These are phyloP conservation scores for Cladorrhinum samala DNA, from an alignment of 495 filamentous ascomycete species.

Conservation along the genomic window DNA sequence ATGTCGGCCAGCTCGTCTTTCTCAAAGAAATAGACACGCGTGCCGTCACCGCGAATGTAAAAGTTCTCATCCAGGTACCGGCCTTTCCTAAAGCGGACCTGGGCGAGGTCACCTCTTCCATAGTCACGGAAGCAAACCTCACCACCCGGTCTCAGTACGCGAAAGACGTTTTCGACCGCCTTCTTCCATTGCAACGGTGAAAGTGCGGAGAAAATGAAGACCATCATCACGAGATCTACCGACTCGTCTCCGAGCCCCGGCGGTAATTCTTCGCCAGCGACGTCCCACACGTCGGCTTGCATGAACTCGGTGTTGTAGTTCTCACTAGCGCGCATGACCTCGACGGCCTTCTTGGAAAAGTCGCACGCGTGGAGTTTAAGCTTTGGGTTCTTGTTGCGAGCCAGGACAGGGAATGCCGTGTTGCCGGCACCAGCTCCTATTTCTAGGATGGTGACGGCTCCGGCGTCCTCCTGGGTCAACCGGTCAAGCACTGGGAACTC, in stretches of 20 bases:
- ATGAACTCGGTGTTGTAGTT: constrained; percentile 57
- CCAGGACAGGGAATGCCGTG: constrained; percentile 84
- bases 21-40: constrained; percentile 95
- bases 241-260: constrained; percentile 66
- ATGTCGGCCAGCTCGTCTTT: constrained; percentile 71
- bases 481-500: constrained; percentile 82
- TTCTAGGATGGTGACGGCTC: constrained; percentile 65
- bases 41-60: constrained; percentile 91
- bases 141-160: constrained; percentile 80
- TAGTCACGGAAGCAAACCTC: constrained; percentile 92
- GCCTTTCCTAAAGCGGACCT: constrained; percentile 93
- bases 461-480: constrained; percentile 57
- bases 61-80: constrained; percentile 93
- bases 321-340: constrained; percentile 73
- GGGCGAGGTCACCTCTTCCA: constrained; percentile 87
- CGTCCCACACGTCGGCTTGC: constrained; percentile 89
- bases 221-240: constrained; percentile 85
- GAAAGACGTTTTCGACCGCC: constrained; percentile 75
- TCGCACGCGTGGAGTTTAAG: constrained; percentile 86
- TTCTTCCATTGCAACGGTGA: constrained; percentile 76
- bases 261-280: constrained; percentile 61
- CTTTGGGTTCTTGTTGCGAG: constrained; percentile 69
- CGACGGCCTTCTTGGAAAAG: constrained; percentile 84
- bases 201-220: constrained; percentile 95
- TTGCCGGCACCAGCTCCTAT: constrained; percentile 95